These are phyloP conservation scores for Phycomyces blakesleeanus DNA, from an alignment of 192 early-diverging fungal species.

Conservation along the genomic window DNA sequence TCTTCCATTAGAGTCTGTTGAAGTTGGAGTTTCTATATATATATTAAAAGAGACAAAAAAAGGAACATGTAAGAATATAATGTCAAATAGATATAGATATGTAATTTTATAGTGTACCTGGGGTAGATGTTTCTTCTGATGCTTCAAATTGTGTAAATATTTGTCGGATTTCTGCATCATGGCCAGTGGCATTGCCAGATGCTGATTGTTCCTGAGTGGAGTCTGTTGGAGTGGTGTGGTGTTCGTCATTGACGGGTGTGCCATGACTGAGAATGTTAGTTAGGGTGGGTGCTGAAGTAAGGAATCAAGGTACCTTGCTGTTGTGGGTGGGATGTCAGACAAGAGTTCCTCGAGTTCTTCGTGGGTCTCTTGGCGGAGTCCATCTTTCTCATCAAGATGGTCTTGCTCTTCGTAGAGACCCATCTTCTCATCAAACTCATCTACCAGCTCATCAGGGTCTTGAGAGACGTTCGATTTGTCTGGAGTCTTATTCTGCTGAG, in stretches of 20 bases:
- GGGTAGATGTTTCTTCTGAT: background rate
- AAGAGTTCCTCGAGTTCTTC: background rate
- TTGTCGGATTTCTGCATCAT: background rate
- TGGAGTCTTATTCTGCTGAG: too few relatives aligned
- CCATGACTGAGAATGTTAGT: background rate
- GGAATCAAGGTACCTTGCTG: background rate
- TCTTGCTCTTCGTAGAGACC: constrained; percentile 5
- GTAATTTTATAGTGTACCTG: too few relatives aligned
- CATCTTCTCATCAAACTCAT: constrained; percentile 20
- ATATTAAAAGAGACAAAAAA: too few relatives aligned
- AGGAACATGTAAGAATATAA: too few relatives aligned
- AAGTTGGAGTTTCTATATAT: background rate
- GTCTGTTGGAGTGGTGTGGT: background rate
- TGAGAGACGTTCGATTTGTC: background rate
- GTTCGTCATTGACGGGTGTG: too few relatives aligned
- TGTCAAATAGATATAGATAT: too few relatives aligned
- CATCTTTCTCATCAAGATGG: constrained; percentile 4
- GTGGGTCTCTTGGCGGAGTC: background rate
- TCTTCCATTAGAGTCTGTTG: background rate
- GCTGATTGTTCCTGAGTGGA: too few relatives aligned
- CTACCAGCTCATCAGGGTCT: constrained; percentile 11
- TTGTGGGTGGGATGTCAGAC: background rate
- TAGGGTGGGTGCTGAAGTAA: background rate
- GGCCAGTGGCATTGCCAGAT: background rate
- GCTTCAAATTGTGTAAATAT: background rate